Evolutionary conservation across 2,329 filamentous ascomycete species (phyloP).

Genomic region (Xylariaceae sp.): DNA sequence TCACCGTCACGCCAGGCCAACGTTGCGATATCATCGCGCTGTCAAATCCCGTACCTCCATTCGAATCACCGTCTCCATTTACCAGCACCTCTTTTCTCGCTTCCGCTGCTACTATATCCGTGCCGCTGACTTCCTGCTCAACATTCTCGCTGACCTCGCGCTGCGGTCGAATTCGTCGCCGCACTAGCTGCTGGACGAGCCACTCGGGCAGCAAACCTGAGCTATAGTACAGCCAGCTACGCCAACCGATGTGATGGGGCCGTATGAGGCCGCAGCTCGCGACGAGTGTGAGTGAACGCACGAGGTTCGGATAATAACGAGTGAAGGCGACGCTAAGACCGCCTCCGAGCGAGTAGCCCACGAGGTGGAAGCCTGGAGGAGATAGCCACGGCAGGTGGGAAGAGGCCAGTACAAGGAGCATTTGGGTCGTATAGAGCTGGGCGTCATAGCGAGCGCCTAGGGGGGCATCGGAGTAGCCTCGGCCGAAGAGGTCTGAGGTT

Average conservation of each 20-base stretch:
- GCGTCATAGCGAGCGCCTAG: slow-evolving; percentile 55
- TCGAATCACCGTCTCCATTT: slow-evolving; percentile 32
- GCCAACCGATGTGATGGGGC: slow-evolving; percentile 54
- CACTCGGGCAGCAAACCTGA: slow-evolving; percentile 55
- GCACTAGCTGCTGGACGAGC: slow-evolving; percentile 41
- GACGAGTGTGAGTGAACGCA: slow-evolving; percentile 61
- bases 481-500: slow-evolving; percentile 66
- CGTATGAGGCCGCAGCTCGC: slow-evolving; percentile 67
- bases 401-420: slow-evolving; percentile 61
- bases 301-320: slow-evolving; percentile 59
- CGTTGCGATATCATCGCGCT: slow-evolving; percentile 47
- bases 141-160: background rate
- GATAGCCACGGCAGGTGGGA: slow-evolving; percentile 53
- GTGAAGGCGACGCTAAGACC: slow-evolving; percentile 69
- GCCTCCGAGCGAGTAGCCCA: slow-evolving; percentile 79
- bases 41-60: slow-evolving; percentile 36
- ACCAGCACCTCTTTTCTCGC: slow-evolving; percentile 9
- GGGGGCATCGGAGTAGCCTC: slow-evolving; percentile 73
- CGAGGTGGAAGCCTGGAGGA: slow-evolving; percentile 56
- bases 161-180: slow-evolving; percentile 24
- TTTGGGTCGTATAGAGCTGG: slow-evolving; percentile 61
- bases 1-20: slow-evolving; percentile 51
- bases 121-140: background rate
- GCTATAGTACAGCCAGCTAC: slow-evolving; percentile 60
- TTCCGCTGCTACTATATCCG: slow-evolving; percentile 21